Conservation (phyloP, 495 filamentous ascomycete species). For the Xylaria flabelliformis region DNA sequence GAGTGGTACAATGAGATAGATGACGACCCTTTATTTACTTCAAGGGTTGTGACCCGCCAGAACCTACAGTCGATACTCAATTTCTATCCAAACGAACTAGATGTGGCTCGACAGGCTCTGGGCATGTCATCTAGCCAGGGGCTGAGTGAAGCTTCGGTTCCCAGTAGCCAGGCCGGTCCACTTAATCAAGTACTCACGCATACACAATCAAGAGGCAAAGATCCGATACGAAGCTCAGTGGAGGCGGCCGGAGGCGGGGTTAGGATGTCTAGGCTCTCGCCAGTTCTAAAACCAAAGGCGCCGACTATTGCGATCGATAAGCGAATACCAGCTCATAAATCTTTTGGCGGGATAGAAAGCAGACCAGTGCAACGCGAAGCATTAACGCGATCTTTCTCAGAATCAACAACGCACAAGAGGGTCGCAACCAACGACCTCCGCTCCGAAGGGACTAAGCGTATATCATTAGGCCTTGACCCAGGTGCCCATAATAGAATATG, state of each 20-base stretch:
- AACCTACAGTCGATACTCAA: constrained; percentile 44
- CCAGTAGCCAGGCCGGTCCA: background rate
- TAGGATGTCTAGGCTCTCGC: background rate
- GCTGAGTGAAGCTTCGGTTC: background rate
- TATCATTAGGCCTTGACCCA: constrained; percentile 15
- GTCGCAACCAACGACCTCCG: constrained; percentile 30
- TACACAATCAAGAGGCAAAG: background rate
- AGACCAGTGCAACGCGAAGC: constrained; percentile 22
- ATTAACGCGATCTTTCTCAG: constrained; percentile 31
- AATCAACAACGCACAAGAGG: constrained; percentile 31
- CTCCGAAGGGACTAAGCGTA: constrained; percentile 22
- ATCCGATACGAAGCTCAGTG: background rate
- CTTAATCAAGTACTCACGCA: background rate
- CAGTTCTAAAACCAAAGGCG: background rate
- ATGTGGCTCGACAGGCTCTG: constrained; percentile 15
- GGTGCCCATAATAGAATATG: background rate
- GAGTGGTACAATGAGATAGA: constrained; percentile 55
- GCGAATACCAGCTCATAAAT: constrained; percentile 16
- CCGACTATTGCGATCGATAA: background rate
- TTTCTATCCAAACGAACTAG: constrained; percentile 35
- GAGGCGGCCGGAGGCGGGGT: background rate
- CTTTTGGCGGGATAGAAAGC: constrained; percentile 27
- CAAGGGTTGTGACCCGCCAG: constrained; percentile 44
- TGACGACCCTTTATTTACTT: constrained; percentile 44
- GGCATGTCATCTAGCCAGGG: constrained; percentile 15